Conservation (phyloP, 2,329 filamentous ascomycete genomes). For the Pestalotiopsis sp. region DNA sequence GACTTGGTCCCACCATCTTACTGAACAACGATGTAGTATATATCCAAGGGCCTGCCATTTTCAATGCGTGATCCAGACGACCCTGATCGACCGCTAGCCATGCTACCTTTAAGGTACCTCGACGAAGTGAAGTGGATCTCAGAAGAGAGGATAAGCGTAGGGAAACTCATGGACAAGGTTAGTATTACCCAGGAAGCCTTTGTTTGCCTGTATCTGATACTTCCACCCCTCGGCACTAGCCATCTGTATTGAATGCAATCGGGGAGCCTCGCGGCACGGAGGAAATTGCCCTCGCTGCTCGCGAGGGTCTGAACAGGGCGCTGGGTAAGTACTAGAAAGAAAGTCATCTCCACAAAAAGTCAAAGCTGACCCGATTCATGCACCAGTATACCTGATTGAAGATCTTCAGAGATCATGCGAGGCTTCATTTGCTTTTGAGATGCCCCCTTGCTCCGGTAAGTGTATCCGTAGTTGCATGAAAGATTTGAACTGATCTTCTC, state of each 20-base stretch:
- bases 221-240: background rate
- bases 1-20: background rate
- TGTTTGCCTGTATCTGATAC: background rate
- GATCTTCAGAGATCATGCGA: constrained; percentile 11
- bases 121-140: constrained; percentile 18
- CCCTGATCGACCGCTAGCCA: constrained; percentile 4
- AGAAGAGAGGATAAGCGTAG: constrained; percentile 13
- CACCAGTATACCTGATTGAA: constrained; percentile 11
- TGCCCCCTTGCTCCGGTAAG: constrained; percentile 8
- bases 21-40: constrained; percentile 10
- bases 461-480: background rate
- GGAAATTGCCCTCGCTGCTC: constrained; percentile 3
- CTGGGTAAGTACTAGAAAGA: constrained; percentile 8
- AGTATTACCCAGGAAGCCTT: background rate
- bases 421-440: constrained; percentile 14
- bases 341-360: background rate
- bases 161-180: constrained; percentile 14
- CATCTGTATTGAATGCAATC: constrained; percentile 14
- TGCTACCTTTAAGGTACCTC: constrained; percentile 14
- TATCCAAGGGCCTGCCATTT: constrained; percentile 13
- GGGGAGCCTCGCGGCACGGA: constrained; percentile 14
- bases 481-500: background rate
- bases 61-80: constrained; percentile 12
- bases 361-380: background rate
- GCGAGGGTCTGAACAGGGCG: constrained; percentile 14